phyloP scores from a whole-genome alignment of 2,329 filamentous ascomycete genomes.

The Didymellaceae sp. region DNA sequence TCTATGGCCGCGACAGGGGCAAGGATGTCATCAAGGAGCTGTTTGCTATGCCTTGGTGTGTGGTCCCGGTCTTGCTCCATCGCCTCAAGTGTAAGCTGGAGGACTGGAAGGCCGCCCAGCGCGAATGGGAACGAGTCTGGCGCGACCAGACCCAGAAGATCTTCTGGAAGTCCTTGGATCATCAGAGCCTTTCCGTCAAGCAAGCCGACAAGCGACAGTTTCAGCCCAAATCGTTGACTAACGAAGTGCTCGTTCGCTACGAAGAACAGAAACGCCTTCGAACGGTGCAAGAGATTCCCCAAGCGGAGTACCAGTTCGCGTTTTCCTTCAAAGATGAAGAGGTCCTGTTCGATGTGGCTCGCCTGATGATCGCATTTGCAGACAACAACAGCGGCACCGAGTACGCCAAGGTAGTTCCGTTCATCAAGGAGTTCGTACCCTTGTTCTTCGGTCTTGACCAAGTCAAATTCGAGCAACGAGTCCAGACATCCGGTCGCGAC shows the following conservation, averaged over 20 bases:
- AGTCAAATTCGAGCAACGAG: slow-evolving; percentile 70
- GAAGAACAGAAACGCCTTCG: slow-evolving; percentile 84
- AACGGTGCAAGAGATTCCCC: slow-evolving; percentile 63
- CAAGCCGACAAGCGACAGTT: slow-evolving; percentile 89
- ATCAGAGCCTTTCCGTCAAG: slow-evolving; percentile 92
- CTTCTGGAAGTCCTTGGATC: slow-evolving; percentile 95
- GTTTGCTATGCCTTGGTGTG: slow-evolving; percentile 81
- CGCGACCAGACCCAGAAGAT: slow-evolving; percentile 92
- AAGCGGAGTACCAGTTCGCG: slow-evolving; percentile 74
- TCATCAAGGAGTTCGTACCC: slow-evolving; percentile 58
- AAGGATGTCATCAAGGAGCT: slow-evolving; percentile 86
- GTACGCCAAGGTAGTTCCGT: slow-evolving; percentile 53
- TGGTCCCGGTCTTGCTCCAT: slow-evolving; percentile 86
- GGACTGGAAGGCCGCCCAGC: slow-evolving; percentile 95
- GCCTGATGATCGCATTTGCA: slow-evolving; percentile 53
- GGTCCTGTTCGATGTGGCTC: slow-evolving; percentile 59
- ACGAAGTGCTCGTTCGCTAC: slow-evolving; percentile 89
- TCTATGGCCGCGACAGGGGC: slow-evolving; percentile 86
- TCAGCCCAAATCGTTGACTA: slow-evolving; percentile 86
- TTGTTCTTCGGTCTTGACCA: slow-evolving; percentile 58
- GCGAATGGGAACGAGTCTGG: slow-evolving; percentile 99
- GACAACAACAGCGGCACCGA: slow-evolving; percentile 53
- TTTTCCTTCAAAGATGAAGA: slow-evolving; percentile 70
- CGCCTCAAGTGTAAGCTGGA: slow-evolving; percentile 95
- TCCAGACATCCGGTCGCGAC: slow-evolving; percentile 52